Conservation (phyloP, 129 eudicot genomes). For the Logfia minima region DNA sequence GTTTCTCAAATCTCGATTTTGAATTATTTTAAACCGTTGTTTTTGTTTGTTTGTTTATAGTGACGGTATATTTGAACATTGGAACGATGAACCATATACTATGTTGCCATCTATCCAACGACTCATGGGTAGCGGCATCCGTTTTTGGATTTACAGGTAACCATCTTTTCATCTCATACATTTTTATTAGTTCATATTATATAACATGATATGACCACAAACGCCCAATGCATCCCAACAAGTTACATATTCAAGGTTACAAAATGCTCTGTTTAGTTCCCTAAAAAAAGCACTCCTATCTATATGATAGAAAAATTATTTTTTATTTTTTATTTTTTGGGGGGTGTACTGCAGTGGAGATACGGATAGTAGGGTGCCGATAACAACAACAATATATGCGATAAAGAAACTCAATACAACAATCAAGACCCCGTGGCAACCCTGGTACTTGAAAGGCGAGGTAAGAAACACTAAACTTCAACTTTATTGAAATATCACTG, state of each 20-base stretch:
- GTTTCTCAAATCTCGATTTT: not conserved
- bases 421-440: conserved; percentile 49
- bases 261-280: not conserved
- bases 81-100: conserved; percentile 48
- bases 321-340: too few species aligned
- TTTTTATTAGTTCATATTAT: too few species aligned
- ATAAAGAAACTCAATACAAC: conserved; percentile 41
- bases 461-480: conserved; percentile 26
- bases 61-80: conserved; percentile 6
- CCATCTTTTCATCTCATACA: too few species aligned
- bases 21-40: not conserved
- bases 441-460: conserved; percentile 54
- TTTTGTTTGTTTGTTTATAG: conserved; percentile 4
- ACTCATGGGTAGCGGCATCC: conserved; percentile 51
- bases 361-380: conserved; percentile 44
- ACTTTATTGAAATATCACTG: not conserved
- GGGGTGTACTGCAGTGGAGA: conserved; percentile 45
- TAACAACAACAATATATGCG: conserved; percentile 52
- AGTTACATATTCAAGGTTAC: not conserved
- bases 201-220: too few species aligned
- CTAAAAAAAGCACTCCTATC: not conserved
- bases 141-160: conserved; percentile 69
- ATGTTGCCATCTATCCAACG: conserved; percentile 54
- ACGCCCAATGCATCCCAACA: too few species aligned
- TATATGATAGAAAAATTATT: not conserved